These are phyloP conservation scores for Rhododendron ferrugineum DNA, from an alignment of 148 eudicot genomes.

Conservation along the genomic window DNA sequence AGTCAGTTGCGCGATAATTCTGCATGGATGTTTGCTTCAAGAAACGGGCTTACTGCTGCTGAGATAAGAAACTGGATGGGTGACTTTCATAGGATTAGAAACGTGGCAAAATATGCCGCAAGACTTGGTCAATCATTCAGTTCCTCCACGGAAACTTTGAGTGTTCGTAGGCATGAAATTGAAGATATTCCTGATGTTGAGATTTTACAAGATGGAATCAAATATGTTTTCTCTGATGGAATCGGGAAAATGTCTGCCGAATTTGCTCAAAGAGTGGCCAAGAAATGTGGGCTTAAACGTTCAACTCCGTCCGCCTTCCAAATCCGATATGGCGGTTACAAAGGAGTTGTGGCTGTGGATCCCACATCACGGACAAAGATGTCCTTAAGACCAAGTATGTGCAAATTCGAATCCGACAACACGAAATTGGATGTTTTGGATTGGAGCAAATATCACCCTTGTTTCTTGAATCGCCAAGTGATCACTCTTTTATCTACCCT, in stretches of 20 bases:
- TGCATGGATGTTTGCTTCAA: conserved; percentile 92
- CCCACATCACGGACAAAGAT: conserved; percentile 54
- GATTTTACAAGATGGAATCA: conserved; percentile 15
- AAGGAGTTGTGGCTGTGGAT: conserved; percentile 92
- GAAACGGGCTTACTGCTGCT: conserved; percentile 51
- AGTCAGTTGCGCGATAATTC: conserved; percentile 89
- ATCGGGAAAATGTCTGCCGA: conserved; percentile 83
- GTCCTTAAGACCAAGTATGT: conserved; percentile 77
- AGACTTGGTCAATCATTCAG: conserved; percentile 94
- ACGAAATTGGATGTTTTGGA: conserved; percentile 64
- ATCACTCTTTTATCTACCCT: conserved; percentile 82
- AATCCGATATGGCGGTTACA: conserved; percentile 83
- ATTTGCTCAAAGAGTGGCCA: conserved; percentile 66
- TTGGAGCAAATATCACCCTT: conserved; percentile 85
- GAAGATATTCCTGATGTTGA: conserved; percentile 56
- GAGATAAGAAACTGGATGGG: conserved; percentile 81
- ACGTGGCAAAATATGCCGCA: conserved; percentile 96
- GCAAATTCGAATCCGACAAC: conserved; percentile 54
- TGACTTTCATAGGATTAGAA: conserved; percentile 55
- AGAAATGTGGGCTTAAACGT: conserved; percentile 47
- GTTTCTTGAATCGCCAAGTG: conserved; percentile 75
- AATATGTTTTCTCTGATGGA: conserved; percentile 78
- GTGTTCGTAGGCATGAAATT: conserved; percentile 46
- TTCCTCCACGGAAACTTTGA: conserved; percentile 79
- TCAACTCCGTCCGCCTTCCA: conserved; percentile 76